These are phyloP conservation scores for Hypsizygus marmoreus DNA, from an alignment of 768 basidiomycete genomes.

Conservation along the genomic window DNA sequence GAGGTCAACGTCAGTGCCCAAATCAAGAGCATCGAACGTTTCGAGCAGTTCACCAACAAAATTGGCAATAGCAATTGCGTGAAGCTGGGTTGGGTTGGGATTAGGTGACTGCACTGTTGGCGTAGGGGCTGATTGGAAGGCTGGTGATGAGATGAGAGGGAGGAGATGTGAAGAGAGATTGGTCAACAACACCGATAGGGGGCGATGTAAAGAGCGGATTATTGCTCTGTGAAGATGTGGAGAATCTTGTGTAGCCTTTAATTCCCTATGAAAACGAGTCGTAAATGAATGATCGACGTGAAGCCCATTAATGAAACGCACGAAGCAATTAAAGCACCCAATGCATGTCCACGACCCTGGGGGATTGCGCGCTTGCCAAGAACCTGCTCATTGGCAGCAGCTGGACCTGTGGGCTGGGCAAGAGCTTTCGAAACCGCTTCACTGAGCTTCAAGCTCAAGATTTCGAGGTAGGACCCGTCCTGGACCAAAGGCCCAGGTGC, in stretches of 20 bases:
- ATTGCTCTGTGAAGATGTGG: constrained; percentile 69
- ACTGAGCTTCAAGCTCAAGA: constrained; percentile 73
- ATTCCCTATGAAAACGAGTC: constrained; percentile 50
- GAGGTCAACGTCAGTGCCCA: constrained; percentile 61
- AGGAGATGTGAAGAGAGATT: constrained; percentile 70
- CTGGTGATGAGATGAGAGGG: constrained; percentile 64
- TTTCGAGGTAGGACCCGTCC: constrained; percentile 80
- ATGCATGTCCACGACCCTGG: constrained; percentile 64
- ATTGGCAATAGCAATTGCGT: constrained; percentile 67
- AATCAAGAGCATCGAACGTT: constrained; percentile 63
- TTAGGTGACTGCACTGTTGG: constrained; percentile 52
- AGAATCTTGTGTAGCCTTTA: constrained; percentile 64
- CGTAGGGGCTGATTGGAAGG: constrained; percentile 54
- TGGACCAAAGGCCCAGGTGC: constrained; percentile 56
- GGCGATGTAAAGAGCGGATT: constrained; percentile 72
- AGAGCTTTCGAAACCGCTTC: constrained; percentile 82
- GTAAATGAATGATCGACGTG: constrained; percentile 11
- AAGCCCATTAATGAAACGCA: constrained; percentile 39
- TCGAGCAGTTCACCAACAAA: constrained; percentile 77
- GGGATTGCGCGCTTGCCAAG: constrained; percentile 73
- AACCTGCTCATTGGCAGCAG: constrained; percentile 52
- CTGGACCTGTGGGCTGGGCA: constrained; percentile 60
- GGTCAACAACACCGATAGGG: constrained; percentile 71
- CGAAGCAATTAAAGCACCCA: constrained; percentile 73
- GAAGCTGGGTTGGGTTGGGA: constrained; percentile 67